These are phyloP conservation scores for Globisporangium nagaii DNA, from an alignment of 352 stramenopile species.

Conservation along the genomic window DNA sequence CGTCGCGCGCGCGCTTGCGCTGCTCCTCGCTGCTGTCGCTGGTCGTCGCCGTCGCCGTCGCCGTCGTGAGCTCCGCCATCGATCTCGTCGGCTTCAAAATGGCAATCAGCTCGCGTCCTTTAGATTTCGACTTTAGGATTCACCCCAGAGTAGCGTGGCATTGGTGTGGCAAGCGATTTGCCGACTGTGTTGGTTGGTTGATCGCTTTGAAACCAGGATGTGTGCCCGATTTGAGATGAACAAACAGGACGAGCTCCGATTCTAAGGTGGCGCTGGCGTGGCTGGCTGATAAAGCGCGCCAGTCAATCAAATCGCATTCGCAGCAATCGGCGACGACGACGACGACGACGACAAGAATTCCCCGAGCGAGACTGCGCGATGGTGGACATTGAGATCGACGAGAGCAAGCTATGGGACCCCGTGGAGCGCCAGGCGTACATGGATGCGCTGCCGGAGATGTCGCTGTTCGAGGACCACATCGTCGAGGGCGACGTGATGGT, in stretches of 20 bases:
- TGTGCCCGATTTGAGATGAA: too few species aligned
- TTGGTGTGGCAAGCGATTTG: too few species aligned
- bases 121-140: conserved; percentile 5
- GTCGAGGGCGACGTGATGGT: conserved; percentile 85
- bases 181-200: too few species aligned
- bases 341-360: too few species aligned
- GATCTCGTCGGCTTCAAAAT: conserved; percentile 4
- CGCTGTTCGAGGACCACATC: conserved; percentile 85
- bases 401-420: conserved; percentile 84
- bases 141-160: neutral
- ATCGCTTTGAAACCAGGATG: conserved; percentile 1
- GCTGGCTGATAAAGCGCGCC: conserved; percentile 9
- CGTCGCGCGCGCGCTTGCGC: conserved; percentile 27
- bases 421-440: conserved; percentile 78
- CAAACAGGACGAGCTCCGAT: too few species aligned
- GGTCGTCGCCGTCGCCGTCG: neutral
- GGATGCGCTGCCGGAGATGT: conserved; percentile 81
- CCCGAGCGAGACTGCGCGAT: too few species aligned
- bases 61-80: conserved; percentile 3
- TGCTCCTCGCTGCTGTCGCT: neutral
- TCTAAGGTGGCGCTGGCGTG: conserved; percentile 1
- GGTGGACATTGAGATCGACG: conserved; percentile 85
- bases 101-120: conserved; percentile 7
- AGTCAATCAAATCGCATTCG: conserved; percentile 12
- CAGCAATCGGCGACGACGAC: too few species aligned